Percentiles rank a stretch among this genome's conserved stretches.
Conservation (phyloP, 2,329 filamentous ascomycete genomes). For the Fusarium protoensiforme region DNA sequence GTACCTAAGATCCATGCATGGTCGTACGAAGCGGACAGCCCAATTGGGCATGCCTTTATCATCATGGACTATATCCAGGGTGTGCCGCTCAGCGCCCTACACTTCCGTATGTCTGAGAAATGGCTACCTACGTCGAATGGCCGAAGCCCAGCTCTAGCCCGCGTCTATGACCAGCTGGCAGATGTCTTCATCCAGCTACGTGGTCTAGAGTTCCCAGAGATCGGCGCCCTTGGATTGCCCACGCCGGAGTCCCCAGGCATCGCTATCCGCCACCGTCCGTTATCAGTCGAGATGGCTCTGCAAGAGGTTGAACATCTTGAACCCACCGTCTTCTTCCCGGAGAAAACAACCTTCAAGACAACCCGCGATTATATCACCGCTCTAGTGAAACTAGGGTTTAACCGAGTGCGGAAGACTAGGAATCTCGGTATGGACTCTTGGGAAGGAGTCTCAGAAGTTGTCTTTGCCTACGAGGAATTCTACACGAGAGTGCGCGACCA, state of each 20-base stretch:
- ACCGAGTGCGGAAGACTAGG: background rate
- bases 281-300: background rate
- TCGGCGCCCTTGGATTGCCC: background rate
- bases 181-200: background rate
- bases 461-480: background rate
- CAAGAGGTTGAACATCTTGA: background rate
- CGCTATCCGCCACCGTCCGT: background rate
- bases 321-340: background rate
- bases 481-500: background rate
- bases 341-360: background rate
- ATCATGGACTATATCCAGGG: background rate
- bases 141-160: background rate
- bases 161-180: background rate
- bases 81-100: background rate
- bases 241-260: background rate
- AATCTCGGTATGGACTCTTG: background rate
- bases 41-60: background rate
- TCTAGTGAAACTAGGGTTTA: background rate
- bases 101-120: background rate
- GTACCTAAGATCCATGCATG: background rate
- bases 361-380: background rate
- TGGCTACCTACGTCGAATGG: background rate
- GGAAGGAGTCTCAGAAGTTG: background rate
- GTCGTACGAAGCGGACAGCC: background rate
- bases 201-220: background rate